Evolutionary conservation across 2,329 filamentous ascomycete genomes (phyloP), one percentile per base, ranked within the genome.

Genomic region (Xylaria polymorpha): DNA sequence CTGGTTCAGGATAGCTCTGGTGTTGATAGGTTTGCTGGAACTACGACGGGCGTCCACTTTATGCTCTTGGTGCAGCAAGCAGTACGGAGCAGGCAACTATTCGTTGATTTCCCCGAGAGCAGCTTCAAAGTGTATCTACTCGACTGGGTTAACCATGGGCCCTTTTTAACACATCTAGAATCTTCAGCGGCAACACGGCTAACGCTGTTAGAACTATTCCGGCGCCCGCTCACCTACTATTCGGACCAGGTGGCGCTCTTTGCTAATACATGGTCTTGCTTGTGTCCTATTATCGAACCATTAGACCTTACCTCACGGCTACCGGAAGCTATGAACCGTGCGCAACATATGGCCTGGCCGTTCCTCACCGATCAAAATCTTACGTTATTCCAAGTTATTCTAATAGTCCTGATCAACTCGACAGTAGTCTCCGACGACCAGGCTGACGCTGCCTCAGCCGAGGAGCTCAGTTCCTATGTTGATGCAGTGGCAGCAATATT

Each of bases 1-100:
- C 22, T 50, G 20, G 46, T 50, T 29, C 46, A 50, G 46, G 46
- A 50, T 50, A 50, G 46, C 22, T 50, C 46, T 15, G 20, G 46
- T 12, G 46, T 29, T 10, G 46, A 50, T 14, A 50, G n/a, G 22
- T 50, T 50, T 50, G 20, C 46, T 6, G 46, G 46, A 12, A 29
- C 46, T 4, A 50, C 46, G 8, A 50, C 46, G 25, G 46, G 46
- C 22, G 22, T 50, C 46, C 46, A 50, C 22, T 50, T 50, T 20
- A 50, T 50, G 46, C 46, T 50, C 20, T 4, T 50, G 22, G 20
- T 50, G 22, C 46, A 50, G 25, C 12, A 22, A 14, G 46, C 46
- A 10, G 46, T 50, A 29, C 46, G 46, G 46, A 50, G 22, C 20
- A 29, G 9, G 18, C 46, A 50, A 20, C 46, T 50, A 50, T 29